Percentiles rank a stretch among this genome's conserved stretches.
These are phyloP conservation scores for Aspergillus luchuensis DNA, from an alignment of 2,329 filamentous ascomycete species.

Conservation along the genomic window DNA sequence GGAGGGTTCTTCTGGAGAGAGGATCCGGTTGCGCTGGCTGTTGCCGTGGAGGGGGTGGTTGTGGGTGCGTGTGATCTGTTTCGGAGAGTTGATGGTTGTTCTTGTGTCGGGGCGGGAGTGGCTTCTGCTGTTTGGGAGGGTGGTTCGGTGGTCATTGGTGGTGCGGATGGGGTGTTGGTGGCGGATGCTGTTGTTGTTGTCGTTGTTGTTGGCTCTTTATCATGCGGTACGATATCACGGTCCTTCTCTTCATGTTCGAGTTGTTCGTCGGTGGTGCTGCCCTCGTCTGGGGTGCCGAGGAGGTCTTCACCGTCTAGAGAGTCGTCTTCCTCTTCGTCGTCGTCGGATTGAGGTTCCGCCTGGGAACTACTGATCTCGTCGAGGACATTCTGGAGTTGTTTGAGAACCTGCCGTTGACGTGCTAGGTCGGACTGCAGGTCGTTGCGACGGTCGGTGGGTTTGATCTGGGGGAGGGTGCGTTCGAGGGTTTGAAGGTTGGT, in stretches of 20 bases:
- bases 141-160: conserved; percentile 19
- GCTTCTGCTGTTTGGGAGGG: conserved; percentile 5
- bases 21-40: conserved; percentile 18
- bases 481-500: conserved; percentile 45
- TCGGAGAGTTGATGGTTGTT: conserved; percentile 26
- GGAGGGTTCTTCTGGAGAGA: conserved; percentile 9
- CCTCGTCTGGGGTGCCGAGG: conserved; percentile 18
- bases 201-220: conserved; percentile 11
- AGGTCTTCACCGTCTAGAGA: conserved; percentile 20
- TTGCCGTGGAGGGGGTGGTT: conserved; percentile 18
- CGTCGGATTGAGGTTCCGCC: conserved; percentile 19
- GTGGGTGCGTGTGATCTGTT: conserved; percentile 23
- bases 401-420: conserved; percentile 40
- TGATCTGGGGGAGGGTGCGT: conserved; percentile 42
- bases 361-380: conserved; percentile 35
- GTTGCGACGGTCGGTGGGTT: conserved; percentile 42
- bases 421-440: conserved; percentile 44
- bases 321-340: conserved; percentile 25
- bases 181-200: not conserved
- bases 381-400: conserved; percentile 35
- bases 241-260: conserved; percentile 22
- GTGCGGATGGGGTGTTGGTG: not conserved
- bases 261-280: conserved; percentile 11
- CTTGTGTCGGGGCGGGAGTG: conserved; percentile 10
- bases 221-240: conserved; percentile 5